Evolutionary conservation across 352 stramenopile species (phyloP), one percentile per base, ranked within the genome.

Genomic region (Aphanomyces stellatus): DNA sequence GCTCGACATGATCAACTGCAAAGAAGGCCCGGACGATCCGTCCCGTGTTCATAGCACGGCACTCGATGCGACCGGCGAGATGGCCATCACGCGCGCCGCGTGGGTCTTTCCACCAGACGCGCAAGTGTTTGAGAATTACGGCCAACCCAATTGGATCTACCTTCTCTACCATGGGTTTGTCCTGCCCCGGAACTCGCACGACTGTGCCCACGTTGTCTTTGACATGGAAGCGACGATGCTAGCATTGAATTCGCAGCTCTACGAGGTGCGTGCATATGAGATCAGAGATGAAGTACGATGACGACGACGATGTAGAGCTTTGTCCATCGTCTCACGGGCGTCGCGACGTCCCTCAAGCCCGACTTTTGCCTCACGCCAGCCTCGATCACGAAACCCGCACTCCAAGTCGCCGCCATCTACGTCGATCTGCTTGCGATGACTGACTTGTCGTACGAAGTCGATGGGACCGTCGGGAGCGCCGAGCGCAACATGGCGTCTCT

Each of bases 1-100:
- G 69, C 79, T 98, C 6, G 95, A 98, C 71, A 90, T 98, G 78
- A 85, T 98, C 37, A 98, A 98, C 75, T 96, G 89, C 67, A 60
- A 76, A 22, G 77, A 87, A 49, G 70, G 81, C 27, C 62, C 73
- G 2, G 55, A 60, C 0, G 62, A 75, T 5, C 76, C 76, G 0
- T 43, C 68, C 30, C 57, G 70, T 55, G 76, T 87, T 17, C 90
- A 97, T 49, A 53, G 70, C 8, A 93, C 84, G 0, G 69, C 43
- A 0, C 60, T 90, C 13, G 35, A 24, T n/a, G 31, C 17, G 17
- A 62, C 71, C 27, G 63, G 56, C 15, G 63, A 72, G 3, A 71
- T 74, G 4, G 92, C 92, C 7, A 69, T 89, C 42, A 97, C 92
- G 1, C 69, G 74, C 13, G 77, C 88, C 28, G 87, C 82, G 0